A percentile compares a stretch with the other conserved stretches of the same genome.
Evolutionary conservation across 1,284 basidiomycete species (phyloP).

Genomic region (Melanopsichium pennsylvanicum): DNA sequence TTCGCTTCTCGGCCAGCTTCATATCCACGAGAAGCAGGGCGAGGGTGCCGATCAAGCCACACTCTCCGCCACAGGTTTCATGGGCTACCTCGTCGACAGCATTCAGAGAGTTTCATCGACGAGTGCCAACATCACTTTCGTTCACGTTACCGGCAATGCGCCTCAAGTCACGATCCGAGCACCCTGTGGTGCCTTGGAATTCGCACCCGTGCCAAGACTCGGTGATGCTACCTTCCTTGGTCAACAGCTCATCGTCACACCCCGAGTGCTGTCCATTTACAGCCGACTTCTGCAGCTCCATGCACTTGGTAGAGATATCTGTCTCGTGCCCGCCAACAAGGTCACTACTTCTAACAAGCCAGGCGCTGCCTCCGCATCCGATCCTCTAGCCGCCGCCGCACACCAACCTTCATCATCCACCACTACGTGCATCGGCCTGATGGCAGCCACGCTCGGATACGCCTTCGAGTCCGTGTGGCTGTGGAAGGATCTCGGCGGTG

Average conservation of each 20-base stretch:
- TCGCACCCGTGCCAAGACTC: constrained; percentile 49
- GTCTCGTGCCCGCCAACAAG: constrained; percentile 55
- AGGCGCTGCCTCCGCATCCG: constrained; percentile 30
- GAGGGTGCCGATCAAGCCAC: constrained; percentile 22
- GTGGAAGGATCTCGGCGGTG: constrained; percentile 66
- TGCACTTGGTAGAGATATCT: constrained; percentile 60
- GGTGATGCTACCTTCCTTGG: constrained; percentile 24
- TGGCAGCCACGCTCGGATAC: constrained; percentile 65
- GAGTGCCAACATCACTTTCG: constrained; percentile 52
- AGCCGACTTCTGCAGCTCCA: constrained; percentile 65
- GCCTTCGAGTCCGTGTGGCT: constrained; percentile 65
- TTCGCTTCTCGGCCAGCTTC: constrained; percentile 54
- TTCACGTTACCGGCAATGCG: constrained; percentile 26
- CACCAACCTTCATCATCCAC: constrained; percentile 65
- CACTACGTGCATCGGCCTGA: constrained; percentile 62
- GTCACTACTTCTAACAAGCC: constrained; percentile 19
- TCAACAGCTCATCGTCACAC: constrained; percentile 55
- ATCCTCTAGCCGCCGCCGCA: constrained; percentile 25
- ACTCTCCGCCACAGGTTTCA: constrained; percentile 49
- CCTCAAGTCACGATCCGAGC: constrained; percentile 30
- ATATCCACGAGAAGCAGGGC: constrained; percentile 53
- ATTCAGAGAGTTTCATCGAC: constrained; percentile 38
- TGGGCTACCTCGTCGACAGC: constrained; percentile 51
- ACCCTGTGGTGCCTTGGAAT: constrained; percentile 55
- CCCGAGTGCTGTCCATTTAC: constrained; percentile 62